Evolutionary conservation across 768 basidiomycete species (phyloP), one percentile per base, ranked within the genome.

Genomic region (Phanerochaete carnosa): DNA sequence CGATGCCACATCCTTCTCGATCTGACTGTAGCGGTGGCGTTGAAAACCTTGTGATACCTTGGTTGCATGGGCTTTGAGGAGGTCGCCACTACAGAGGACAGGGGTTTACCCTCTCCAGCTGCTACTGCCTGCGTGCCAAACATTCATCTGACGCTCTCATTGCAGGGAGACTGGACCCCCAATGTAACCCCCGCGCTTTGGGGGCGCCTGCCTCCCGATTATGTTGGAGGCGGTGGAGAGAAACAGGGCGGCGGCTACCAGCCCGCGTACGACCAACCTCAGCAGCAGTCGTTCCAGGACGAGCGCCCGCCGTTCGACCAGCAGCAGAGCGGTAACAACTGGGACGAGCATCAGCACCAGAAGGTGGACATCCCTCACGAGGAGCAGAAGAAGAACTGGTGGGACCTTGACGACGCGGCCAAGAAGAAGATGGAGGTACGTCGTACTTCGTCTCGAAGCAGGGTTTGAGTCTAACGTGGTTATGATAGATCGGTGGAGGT

Each of bases 131-230:
- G 45, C 28, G 23, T 23, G 58, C 11, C 12, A 53, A 26, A 60
- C 22, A 7, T 15, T 9, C 46, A 11, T 35, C 39, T 26, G 3
- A 16, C 33, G 33, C 15, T 19, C 19, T 19, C 39, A 43, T 35
- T 35, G 7, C 65, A 91, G 88, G 63, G 76, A 28, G 87, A 89
- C 64, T 92, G 90, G 90, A 72, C 84, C 26, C 90, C 90, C 3
- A 63, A 76, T 3, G 61, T 72, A 13, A 83, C 83, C 1, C 88
- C 89, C 37, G 86, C 87, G 11, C 78, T 91, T 32, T 91, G 88
- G 89, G 87, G 83, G 47, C 79, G 77, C 46, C 57, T 84, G 26
- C 73, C 74, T 23, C 79, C 70, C 57, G 62, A 68, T 15, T 43
- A 60, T 15, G n/a, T 53, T 11, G 59, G 64, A 55, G 58, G 19